Percentiles rank a stretch among this genome's conserved stretches.
These are phyloP conservation scores for Podila horticola DNA, from an alignment of 192 early-diverging fungal genomes.

Conservation along the genomic window DNA sequence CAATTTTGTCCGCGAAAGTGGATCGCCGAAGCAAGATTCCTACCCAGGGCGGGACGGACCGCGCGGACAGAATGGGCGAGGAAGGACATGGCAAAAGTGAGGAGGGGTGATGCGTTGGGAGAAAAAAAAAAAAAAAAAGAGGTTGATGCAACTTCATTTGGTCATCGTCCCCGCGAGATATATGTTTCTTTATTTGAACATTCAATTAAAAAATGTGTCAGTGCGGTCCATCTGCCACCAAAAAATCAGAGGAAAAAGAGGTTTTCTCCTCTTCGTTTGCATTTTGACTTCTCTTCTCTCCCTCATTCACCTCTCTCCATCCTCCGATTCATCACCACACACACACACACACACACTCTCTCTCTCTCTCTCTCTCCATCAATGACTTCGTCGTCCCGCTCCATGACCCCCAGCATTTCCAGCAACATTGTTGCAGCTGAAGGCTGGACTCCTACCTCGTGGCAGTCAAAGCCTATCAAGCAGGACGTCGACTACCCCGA, in stretches of 20 bases:
- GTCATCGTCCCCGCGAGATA: too few relatives aligned
- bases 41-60: constrained; percentile 62
- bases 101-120: neutral
- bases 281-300: neutral
- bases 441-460: constrained; percentile 71
- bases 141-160: neutral
- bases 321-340: neutral
- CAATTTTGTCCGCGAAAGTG: neutral
- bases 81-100: constrained; percentile 58
- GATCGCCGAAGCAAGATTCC: neutral
- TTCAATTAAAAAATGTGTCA: too few relatives aligned
- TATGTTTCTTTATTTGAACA: too few relatives aligned
- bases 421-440: neutral
- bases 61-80: constrained; percentile 59
- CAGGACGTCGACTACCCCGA: constrained; percentile 92
- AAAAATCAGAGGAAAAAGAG: neutral
- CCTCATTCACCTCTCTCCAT: constrained; percentile 3
- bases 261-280: neutral
- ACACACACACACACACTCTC: too few relatives aligned
- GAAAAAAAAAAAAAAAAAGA: neutral
- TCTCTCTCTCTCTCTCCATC: neutral
- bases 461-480: constrained; percentile 74
- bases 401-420: constrained; percentile 3
- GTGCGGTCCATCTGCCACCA: too few relatives aligned
- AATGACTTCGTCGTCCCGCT: neutral